Evolutionary conservation across 768 basidiomycete species (phyloP), one percentile per base, ranked within the genome.

Genomic region (Tricholoma furcatifolium): DNA sequence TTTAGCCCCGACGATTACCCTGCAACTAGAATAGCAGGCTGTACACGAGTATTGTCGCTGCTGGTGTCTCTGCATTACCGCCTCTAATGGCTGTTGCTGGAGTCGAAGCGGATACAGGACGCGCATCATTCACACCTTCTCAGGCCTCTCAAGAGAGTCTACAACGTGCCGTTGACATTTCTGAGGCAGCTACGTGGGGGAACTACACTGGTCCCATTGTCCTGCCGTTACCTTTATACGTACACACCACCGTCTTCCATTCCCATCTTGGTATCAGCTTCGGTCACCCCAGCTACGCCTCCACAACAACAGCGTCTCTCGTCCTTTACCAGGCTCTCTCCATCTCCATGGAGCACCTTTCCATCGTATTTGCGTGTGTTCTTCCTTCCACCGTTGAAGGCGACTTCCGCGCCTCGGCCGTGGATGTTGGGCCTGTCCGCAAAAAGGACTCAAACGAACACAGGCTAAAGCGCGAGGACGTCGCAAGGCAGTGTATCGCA

Each of bases 261-360:
- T 32, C 80, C n/a, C n/a, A n/a, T 92, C 23, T 82, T 95, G 38
- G 65, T 97, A 32, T 91, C 91, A 2, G 94, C 87, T 2, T 83
- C 91, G 2, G 74, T 87, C 6, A 84, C 94, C 32, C 90, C 94
- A 2, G 83, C 93, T 98, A 98, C 64, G 83, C 80, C 0, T 83
- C 92, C 3, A 90, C 88, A 9, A 97, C 96, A 67, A 76, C 87
- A 2, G 88, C 93, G 0, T 83, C 88, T 1, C 78, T 91, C 24
- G 57, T 86, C 5, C 82, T 94, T 51, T 93, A 84, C 66, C 88
- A 90, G 66, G 76, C 87, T 0, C 81, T 93, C 30, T 73, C 91
- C n/a, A n/a, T n/a, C n/a, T n/a, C n/a, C 4, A 88, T 92, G 54
- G 92, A 93, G 59, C 86, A 93, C 56, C 87, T 88, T 5, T 62